These are phyloP conservation scores for Guillardia theta DNA, from an alignment of 78 protist genomes.

Conservation along the genomic window DNA sequence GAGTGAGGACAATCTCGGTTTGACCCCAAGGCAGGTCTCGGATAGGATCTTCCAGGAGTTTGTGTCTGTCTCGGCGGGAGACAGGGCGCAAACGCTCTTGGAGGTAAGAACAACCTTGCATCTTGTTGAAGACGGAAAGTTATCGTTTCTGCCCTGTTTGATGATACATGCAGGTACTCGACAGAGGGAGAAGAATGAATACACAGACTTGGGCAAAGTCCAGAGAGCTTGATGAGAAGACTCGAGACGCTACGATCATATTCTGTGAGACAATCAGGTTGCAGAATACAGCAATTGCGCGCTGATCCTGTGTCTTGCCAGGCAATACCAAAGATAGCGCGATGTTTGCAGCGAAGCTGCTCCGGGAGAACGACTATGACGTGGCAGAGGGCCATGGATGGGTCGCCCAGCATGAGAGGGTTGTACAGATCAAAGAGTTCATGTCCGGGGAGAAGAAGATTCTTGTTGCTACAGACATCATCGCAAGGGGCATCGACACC, in stretches of 20 bases:
- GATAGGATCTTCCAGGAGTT: background rate
- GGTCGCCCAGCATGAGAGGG: background rate
- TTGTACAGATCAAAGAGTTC: background rate
- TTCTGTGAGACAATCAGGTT: too few relatives aligned
- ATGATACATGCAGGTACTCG: background rate
- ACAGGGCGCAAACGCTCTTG: background rate
- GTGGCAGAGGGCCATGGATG: conserved; percentile 33
- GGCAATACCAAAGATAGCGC: conserved; percentile 14
- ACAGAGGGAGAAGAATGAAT: background rate
- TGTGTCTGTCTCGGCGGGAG: background rate
- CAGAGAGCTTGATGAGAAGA: background rate
- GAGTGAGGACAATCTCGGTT: too few relatives aligned
- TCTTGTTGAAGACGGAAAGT: background rate
- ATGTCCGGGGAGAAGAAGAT: background rate
- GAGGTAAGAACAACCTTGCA: too few relatives aligned
- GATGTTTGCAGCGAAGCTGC: conserved; percentile 9
- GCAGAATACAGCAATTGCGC: too few relatives aligned
- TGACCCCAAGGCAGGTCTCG: background rate
- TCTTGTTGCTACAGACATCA: conserved; percentile 75
- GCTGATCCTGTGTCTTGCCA: too few relatives aligned
- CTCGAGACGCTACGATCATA: background rate
- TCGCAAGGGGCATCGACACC: conserved; percentile 72
- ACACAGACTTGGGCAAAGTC: background rate
- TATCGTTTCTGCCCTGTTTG: background rate
- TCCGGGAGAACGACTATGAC: background rate